These are phyloP conservation scores for Colletotrichum falcatum DNA, from an alignment of 2,329 filamentous ascomycete species.

Conservation along the genomic window DNA sequence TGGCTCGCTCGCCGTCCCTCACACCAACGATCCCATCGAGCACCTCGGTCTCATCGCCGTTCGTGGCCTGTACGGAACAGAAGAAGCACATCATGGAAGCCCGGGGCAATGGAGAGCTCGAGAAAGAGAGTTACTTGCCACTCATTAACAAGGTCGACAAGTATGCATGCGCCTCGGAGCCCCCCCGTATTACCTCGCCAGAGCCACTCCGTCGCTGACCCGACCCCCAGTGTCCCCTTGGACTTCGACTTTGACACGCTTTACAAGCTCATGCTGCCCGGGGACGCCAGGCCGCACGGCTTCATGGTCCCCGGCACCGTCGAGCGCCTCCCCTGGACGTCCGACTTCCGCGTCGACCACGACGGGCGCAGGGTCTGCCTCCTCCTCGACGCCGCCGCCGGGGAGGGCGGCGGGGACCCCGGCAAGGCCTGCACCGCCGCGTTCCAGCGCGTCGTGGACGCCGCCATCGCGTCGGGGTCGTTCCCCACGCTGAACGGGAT, in stretches of 20 bases:
- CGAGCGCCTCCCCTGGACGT: conserved; percentile 60
- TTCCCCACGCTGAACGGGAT: conserved; percentile 54
- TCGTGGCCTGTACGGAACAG: no score
- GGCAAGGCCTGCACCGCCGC: conserved; percentile 51
- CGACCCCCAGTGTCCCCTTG: conserved; percentile 57
- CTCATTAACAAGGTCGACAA: conserved; percentile 58
- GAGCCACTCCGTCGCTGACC: conserved; percentile 11
- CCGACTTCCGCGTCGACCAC: conserved; percentile 53
- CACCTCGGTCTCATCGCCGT: background rate
- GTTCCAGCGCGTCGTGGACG: conserved; percentile 55
- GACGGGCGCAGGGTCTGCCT: conserved; percentile 50
- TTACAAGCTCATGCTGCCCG: conserved; percentile 59
- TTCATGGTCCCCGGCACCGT: conserved; percentile 62
- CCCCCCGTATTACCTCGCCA: conserved; percentile 1
- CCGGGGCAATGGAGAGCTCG: background rate
- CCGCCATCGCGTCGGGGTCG: conserved; percentile 47
- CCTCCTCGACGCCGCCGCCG: conserved; percentile 43
- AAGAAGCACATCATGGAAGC: background rate
- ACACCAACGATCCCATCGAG: background rate
- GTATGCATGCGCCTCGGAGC: conserved; percentile 48
- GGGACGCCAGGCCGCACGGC: conserved; percentile 61
- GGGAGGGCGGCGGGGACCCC: conserved; percentile 43
- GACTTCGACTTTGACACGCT: conserved; percentile 57
- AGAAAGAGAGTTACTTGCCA: conserved; percentile 15
- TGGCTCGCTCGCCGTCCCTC: background rate